phyloP scores from a whole-genome alignment of 208 protist genomes.

The Acanthamoeba royreba region DNA sequence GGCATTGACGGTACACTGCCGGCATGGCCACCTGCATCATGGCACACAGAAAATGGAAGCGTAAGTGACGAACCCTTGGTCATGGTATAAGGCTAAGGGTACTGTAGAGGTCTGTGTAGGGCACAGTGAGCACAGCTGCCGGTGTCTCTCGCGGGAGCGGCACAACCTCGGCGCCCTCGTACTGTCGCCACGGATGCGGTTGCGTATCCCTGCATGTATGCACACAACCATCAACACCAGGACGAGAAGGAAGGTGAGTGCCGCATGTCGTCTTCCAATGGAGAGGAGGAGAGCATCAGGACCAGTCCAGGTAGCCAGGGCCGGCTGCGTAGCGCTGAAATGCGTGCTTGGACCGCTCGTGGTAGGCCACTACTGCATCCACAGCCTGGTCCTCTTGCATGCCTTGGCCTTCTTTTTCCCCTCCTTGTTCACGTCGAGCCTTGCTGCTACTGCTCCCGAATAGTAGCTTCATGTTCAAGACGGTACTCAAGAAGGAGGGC shows the following conservation, averaged over 20 bases:
- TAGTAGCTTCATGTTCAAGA: too few species aligned
- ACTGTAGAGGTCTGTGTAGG: not conserved
- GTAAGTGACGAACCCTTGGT: not conserved
- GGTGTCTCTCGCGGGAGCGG: not conserved
- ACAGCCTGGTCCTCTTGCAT: too few species aligned
- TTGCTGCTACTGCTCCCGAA: too few species aligned
- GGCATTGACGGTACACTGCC: not conserved
- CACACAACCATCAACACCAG: too few species aligned
- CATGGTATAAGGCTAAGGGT: not conserved
- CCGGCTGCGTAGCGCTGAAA: not conserved
- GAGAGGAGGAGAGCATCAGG: not conserved
- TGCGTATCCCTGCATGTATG: not conserved
- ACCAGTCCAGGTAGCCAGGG: not conserved
- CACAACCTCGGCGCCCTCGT: not conserved
- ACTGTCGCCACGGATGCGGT: not conserved
- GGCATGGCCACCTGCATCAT: not conserved
- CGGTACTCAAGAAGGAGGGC: too few species aligned
- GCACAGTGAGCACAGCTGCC: not conserved
- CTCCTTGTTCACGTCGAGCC: too few species aligned
- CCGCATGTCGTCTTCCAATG: not conserved
- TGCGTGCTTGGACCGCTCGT: conserved; percentile 32
- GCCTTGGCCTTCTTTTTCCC: too few species aligned
- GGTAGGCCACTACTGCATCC: not conserved
- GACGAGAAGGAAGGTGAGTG: too few species aligned
- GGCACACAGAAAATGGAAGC: too few species aligned